phyloP scores from a whole-genome alignment of 2,329 filamentous ascomycete species.

The Hypoxylon sp. region DNA sequence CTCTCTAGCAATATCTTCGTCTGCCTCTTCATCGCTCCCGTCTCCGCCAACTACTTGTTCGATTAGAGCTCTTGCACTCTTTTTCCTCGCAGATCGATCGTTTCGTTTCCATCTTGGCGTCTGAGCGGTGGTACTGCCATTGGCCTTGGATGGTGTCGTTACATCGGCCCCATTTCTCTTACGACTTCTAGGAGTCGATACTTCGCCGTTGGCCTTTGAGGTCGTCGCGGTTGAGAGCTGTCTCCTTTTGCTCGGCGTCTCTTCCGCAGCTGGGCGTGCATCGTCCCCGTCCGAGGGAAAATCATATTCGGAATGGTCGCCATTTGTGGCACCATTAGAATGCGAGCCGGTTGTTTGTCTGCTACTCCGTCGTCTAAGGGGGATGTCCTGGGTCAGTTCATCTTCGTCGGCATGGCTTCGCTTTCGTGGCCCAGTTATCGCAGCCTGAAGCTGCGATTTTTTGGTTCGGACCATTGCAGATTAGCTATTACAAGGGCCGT shows the following conservation, averaged over 20 bases:
- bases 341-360: slow-evolving; percentile 14
- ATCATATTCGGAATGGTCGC: slow-evolving; percentile 48
- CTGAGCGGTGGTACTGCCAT: slow-evolving; percentile 53
- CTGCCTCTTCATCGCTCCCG: slow-evolving; percentile 79
- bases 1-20: slow-evolving; percentile 76
- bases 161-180: slow-evolving; percentile 39
- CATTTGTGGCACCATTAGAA: slow-evolving; percentile 19
- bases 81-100: slow-evolving; percentile 88
- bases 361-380: slow-evolving; percentile 41
- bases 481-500: neutral
- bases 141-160: slow-evolving; percentile 49
- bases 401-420: slow-evolving; percentile 43
- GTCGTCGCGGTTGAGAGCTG: slow-evolving; percentile 26
- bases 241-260: slow-evolving; percentile 47
- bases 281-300: slow-evolving; percentile 52
- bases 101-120: slow-evolving; percentile 78
- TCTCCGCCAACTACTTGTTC: slow-evolving; percentile 76
- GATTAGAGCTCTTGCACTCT: slow-evolving; percentile 83
- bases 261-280: slow-evolving; percentile 23
- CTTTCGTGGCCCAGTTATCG: slow-evolving; percentile 43
- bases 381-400: slow-evolving; percentile 37
- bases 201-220: slow-evolving; percentile 25
- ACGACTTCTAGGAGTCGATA: slow-evolving; percentile 45
- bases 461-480: slow-evolving; percentile 49
- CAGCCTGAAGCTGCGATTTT: slow-evolving; percentile 40